Evolutionary conservation across 805 yeast species (phyloP).

Genomic region (Maudiozyma barnettii): DNA sequence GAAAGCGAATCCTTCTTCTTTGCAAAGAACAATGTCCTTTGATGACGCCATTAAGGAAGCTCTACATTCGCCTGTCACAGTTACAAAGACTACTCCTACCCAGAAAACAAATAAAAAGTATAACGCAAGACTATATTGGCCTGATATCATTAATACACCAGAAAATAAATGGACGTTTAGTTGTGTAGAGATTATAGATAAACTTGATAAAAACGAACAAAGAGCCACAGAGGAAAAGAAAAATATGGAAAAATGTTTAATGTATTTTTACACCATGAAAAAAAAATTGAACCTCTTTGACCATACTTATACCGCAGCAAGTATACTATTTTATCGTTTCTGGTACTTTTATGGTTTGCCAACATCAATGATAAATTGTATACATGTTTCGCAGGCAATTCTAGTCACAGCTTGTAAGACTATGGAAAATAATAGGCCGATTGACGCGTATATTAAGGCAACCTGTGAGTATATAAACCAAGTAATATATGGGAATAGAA

Average conservation of each 20-base stretch:
- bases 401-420: slow-evolving; percentile 31
- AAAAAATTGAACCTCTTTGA: slow-evolving; percentile 27
- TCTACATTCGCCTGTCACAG: background rate
- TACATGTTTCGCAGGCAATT: slow-evolving; percentile 26
- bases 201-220: slow-evolving; percentile 17
- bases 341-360: slow-evolving; percentile 28
- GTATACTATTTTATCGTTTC: slow-evolving; percentile 27
- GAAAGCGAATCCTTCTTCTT: background rate
- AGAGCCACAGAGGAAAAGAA: slow-evolving; percentile 19
- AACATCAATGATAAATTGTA: slow-evolving; percentile 20
- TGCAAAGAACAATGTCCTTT: background rate
- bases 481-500: slow-evolving; percentile 14
- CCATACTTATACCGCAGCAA: slow-evolving; percentile 30
- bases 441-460: slow-evolving; percentile 27
- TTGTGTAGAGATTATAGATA: slow-evolving; percentile 24
- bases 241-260: slow-evolving; percentile 27
- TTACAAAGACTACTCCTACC: background rate
- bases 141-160: slow-evolving; percentile 27
- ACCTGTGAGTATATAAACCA: slow-evolving; percentile 24
- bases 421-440: slow-evolving; percentile 30
- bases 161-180: slow-evolving; percentile 25
- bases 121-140: slow-evolving; percentile 28
- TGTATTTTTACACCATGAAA: slow-evolving; percentile 29
- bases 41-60: slow-evolving; percentile 1
- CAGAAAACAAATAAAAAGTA: slow-evolving; percentile 7